A percentile compares a stretch with the other conserved stretches of the same genome.
phyloP scores from a whole-genome alignment of 129 eudicot genomes.

The Arctium minus region DNA sequence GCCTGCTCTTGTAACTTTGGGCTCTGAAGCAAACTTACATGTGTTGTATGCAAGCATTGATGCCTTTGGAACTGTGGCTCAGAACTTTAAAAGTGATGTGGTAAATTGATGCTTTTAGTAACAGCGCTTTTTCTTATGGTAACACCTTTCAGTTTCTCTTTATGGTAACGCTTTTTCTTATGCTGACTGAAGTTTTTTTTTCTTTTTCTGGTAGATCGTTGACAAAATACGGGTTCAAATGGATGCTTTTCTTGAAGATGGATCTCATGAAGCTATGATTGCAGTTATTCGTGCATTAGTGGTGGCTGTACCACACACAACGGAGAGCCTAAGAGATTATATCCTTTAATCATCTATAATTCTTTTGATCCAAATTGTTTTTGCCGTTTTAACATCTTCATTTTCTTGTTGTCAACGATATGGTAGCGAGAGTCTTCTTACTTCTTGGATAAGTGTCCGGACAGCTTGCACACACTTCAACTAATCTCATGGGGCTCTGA shows the following conservation, averaged over 20 bases:
- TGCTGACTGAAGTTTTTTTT: slow-evolving; percentile 6
- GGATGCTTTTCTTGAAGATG: slow-evolving; percentile 99
- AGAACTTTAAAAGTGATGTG: slow-evolving; percentile 78
- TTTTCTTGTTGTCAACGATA: neutral
- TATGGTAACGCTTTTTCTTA: neutral
- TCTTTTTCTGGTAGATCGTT: slow-evolving; percentile 51
- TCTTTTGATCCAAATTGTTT: neutral
- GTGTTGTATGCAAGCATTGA: slow-evolving; percentile 95
- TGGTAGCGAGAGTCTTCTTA: neutral
- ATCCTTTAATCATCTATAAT: slow-evolving; percentile 42
- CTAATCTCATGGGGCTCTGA: neutral
- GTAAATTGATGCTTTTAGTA: slow-evolving; percentile 26
- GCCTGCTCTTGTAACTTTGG: slow-evolving; percentile 96
- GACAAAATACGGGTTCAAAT: slow-evolving; percentile 95
- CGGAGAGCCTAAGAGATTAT: slow-evolving; percentile 89
- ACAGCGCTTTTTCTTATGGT: neutral
- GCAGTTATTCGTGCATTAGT: slow-evolving; percentile 87
- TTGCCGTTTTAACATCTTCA: neutral
- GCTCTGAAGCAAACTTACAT: slow-evolving; percentile 85
- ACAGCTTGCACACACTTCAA: neutral
- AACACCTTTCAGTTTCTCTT: neutral
- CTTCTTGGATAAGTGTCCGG: neutral
- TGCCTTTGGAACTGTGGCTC: slow-evolving; percentile 97
- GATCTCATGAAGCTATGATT: slow-evolving; percentile 87
- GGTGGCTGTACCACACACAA: slow-evolving; percentile 90